Conservation (phyloP, 805 yeast species). For the Jamesozyma jinghongensis region DNA sequence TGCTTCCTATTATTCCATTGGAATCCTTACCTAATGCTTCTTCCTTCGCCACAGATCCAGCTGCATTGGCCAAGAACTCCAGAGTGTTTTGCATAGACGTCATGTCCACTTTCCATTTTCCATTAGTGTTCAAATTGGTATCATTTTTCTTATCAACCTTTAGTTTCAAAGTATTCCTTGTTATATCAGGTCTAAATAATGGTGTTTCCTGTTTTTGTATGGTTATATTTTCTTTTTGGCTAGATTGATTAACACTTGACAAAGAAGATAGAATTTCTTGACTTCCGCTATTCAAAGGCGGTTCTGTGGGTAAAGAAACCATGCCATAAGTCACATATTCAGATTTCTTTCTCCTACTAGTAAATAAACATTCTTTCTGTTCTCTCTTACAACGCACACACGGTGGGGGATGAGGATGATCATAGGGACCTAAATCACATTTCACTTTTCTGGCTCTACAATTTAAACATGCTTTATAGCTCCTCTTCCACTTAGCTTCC, state of each 20-base stretch:
- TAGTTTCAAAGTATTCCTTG: too few relatives aligned
- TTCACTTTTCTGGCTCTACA: constrained; percentile 78
- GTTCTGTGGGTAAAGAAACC: not conserved
- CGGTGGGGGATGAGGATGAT: constrained; percentile 66
- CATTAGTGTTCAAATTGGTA: not conserved
- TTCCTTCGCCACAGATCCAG: constrained; percentile 53
- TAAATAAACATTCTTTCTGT: constrained; percentile 52
- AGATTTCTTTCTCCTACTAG: constrained; percentile 3
- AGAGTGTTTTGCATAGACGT: constrained; percentile 49
- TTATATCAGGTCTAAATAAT: too few relatives aligned
- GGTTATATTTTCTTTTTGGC: too few relatives aligned
- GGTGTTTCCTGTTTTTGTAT: too few relatives aligned
- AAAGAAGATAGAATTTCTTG: not conserved
- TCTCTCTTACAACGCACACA: constrained; percentile 82
- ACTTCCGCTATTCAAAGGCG: too few relatives aligned
- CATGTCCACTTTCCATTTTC: constrained; percentile 21
- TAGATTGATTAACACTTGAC: not conserved
- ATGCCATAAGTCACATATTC: not conserved
- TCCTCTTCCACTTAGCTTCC: constrained; percentile 41
- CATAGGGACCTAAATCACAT: constrained; percentile 76
- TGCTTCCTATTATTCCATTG: constrained; percentile 19
- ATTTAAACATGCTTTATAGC: constrained; percentile 75
- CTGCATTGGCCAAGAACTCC: constrained; percentile 67
- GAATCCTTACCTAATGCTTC: not conserved
- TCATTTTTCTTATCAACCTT: not conserved